phyloP scores from a whole-genome alignment of 2,329 filamentous ascomycete genomes.

The Macroventuria anomochaeta region DNA sequence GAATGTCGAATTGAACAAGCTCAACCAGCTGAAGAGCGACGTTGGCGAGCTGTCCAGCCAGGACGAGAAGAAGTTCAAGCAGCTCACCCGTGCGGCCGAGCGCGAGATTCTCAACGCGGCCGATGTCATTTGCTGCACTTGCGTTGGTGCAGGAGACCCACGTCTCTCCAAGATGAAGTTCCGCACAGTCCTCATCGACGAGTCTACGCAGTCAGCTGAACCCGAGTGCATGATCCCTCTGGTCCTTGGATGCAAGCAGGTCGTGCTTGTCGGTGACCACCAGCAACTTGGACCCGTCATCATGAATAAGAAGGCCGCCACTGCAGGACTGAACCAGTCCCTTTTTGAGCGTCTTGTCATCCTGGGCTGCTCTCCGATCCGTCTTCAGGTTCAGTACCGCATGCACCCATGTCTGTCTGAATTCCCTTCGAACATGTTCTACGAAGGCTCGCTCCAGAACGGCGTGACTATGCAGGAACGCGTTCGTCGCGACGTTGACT shows the following conservation, averaged over 20 bases:
- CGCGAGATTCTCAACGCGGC: slow-evolving; percentile 94
- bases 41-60: slow-evolving; percentile 90
- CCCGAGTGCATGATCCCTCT: slow-evolving; percentile 99
- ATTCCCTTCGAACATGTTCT: slow-evolving; percentile 99
- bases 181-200: slow-evolving; percentile 95
- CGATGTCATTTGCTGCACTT: slow-evolving; percentile 98
- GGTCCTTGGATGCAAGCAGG: slow-evolving; percentile 96
- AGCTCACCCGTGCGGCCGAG: slow-evolving; percentile 90
- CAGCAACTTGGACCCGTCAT: slow-evolving; percentile 98
- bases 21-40: slow-evolving; percentile 91
- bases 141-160: slow-evolving; percentile 94
- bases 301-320: slow-evolving; percentile 99
- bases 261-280: slow-evolving; percentile 97
- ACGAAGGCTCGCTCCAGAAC: slow-evolving; percentile 95
- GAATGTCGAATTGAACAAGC: slow-evolving; percentile 89
- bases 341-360: slow-evolving; percentile 95
- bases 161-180: slow-evolving; percentile 97
- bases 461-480: slow-evolving; percentile 90
- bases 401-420: slow-evolving; percentile 98
- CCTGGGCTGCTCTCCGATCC: slow-evolving; percentile 87
- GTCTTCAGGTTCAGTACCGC: slow-evolving; percentile 95
- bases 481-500: slow-evolving; percentile 91
- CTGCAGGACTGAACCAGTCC: slow-evolving; percentile 97
- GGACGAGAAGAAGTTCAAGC: slow-evolving; percentile 98
- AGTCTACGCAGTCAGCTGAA: slow-evolving; percentile 97